These are phyloP conservation scores for Pleurotus ostreatus DNA, from an alignment of 768 basidiomycete species.

Conservation along the genomic window DNA sequence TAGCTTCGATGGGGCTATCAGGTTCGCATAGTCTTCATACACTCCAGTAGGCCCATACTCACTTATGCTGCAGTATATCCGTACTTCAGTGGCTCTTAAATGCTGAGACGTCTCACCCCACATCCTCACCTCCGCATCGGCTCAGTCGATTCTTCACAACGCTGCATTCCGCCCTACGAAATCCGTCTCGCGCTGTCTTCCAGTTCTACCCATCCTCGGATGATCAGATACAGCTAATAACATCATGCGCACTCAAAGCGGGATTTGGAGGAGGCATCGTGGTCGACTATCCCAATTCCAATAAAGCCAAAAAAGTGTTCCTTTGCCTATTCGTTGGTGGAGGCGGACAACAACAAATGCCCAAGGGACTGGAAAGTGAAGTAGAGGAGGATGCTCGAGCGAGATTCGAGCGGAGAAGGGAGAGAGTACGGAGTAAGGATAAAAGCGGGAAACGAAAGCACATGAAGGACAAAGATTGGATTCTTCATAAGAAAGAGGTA, in stretches of 20 bases:
- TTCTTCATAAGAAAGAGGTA: constrained; percentile 95
- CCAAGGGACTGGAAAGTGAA: constrained; percentile 72
- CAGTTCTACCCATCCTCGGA: constrained; percentile 98
- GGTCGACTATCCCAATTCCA: constrained; percentile 96
- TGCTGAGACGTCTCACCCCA: constrained; percentile 88
- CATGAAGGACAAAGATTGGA: constrained; percentile 85
- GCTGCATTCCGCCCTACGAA: constrained; percentile 79
- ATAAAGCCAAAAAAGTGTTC: constrained; percentile 94
- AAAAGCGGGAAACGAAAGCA: constrained; percentile 67
- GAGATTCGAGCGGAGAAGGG: constrained; percentile 75
- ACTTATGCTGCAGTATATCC: constrained; percentile 64
- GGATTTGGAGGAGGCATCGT: constrained; percentile 97
- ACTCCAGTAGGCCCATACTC: background rate
- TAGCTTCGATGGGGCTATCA: constrained; percentile 96
- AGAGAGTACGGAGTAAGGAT: constrained; percentile 53
- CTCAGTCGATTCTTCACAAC: constrained; percentile 90
- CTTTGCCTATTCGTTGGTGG: constrained; percentile 89
- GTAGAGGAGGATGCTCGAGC: constrained; percentile 53
- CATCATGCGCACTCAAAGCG: constrained; percentile 86
- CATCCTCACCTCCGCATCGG: constrained; percentile 85
- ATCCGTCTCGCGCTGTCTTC: constrained; percentile 81
- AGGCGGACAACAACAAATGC: constrained; percentile 62
- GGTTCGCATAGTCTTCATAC: constrained; percentile 37
- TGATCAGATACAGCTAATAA: constrained; percentile 95
- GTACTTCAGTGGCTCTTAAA: constrained; percentile 99